Percentiles rank a stretch among this genome's conserved stretches.
phyloP scores from a whole-genome alignment of 805 yeast species.

The Saccharomycopsis vini region DNA sequence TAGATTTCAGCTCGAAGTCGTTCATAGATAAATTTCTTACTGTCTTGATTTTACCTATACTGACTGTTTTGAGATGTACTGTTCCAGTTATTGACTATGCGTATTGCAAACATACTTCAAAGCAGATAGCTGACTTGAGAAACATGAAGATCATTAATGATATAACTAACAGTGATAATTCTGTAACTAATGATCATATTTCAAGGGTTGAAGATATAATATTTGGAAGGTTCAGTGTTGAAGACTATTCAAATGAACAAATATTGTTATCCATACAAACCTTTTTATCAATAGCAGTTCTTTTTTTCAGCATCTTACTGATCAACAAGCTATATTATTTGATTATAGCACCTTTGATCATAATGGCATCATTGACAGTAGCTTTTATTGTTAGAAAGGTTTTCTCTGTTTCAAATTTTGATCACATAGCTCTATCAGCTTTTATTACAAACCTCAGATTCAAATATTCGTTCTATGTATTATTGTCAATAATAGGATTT shows the following conservation, averaged over 20 bases:
- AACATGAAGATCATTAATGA: slow-evolving; percentile 2
- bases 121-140: slow-evolving; percentile 6
- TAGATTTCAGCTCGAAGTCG: slow-evolving; percentile 18
- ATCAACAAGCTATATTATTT: background rate
- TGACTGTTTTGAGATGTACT: slow-evolving; percentile 25
- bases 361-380: background rate
- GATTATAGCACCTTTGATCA: background rate
- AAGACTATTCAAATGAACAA: slow-evolving; percentile 6
- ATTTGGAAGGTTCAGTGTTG: background rate
- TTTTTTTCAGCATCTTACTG: background rate
- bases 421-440: no score
- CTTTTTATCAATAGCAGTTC: background rate
- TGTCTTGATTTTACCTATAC: slow-evolving; percentile 22
- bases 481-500: slow-evolving; percentile 42
- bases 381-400: background rate
- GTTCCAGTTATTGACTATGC: slow-evolving; percentile 29
- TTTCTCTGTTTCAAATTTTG: no score
- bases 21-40: slow-evolving; percentile 16
- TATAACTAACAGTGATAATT: background rate
- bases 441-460: background rate
- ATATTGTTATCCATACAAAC: slow-evolving; percentile 1
- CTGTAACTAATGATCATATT: background rate
- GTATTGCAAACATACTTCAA: slow-evolving; percentile 6
- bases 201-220: slow-evolving; percentile 1
- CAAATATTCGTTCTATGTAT: background rate